Base-by-base conservation (phyloP, 163 green algal species). In the Volvox carteri region DNA sequence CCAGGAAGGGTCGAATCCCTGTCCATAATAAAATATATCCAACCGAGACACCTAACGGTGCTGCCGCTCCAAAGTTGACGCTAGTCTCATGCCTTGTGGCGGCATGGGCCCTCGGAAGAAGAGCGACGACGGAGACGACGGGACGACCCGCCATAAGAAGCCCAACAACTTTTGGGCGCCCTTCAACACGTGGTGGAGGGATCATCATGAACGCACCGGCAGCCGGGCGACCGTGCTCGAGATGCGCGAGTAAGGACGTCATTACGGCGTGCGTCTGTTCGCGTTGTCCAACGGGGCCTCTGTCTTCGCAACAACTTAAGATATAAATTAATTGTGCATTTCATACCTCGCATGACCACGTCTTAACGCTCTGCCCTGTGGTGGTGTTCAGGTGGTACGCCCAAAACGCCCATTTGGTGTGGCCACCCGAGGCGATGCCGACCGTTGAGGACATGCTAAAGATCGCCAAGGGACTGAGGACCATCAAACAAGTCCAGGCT, bases 381-480 rank as follows among this genome's bases (percentile, higher is more conserved):
- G 62, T 73, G 11, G 28, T 23, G 1, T 58, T 37, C 83, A 88
- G 83, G 37, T 88, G 83, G 83, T 81, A 88, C 28, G 67, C 68
- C 3, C 50, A 62, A 14, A 88, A 88, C 28, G 83, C 83, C 44
- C 68, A 83, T 6, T 16, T 37, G 4, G 83, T 88, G 8, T 88
- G 83, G 83, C 37, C 83, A 3, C 46, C 37, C 3, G 68, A 81
- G 5, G 18, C 48, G 23, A 62, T 88, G 50, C 83, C 83, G 3
- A 62, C 7, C 25, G 50, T 88, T 2, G 83, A 88, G 12, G 83
- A 88, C 14, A 88, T 88, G 83, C 68, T 88, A 4, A 88, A 88
- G 14, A 81, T 88, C 9, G 83, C 83, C 0, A 88, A 88, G 68
- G 83, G 83, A 2, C 25, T 88, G 68, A 48, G 83, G 4, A 83